Evolutionary conservation across 345 rosid genomes (phyloP).

Genomic region (Hirschfeldia incana): DNA sequence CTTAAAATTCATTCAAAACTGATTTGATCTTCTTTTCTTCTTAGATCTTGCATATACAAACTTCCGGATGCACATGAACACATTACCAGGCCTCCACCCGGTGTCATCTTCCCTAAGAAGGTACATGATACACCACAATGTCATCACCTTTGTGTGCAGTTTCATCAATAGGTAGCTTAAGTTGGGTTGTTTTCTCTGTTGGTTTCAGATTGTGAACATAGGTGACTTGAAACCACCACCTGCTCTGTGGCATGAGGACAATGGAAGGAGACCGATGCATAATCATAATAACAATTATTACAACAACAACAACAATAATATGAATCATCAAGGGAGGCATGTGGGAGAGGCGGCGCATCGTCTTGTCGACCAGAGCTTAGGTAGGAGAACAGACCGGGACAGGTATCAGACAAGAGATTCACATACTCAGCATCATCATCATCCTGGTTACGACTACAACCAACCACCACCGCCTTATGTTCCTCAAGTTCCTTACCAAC

Average conservation of each 20-base stretch:
- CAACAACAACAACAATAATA: constrained; percentile 9
- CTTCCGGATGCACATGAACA: constrained; percentile 85
- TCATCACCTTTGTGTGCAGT: background rate
- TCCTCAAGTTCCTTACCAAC: constrained; percentile 38
- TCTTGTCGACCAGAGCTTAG: constrained; percentile 69
- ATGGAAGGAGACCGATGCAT: constrained; percentile 64
- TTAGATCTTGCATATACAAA: constrained; percentile 78
- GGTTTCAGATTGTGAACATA: constrained; percentile 54
- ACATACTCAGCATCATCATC: constrained; percentile 35
- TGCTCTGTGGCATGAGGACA: constrained; percentile 88
- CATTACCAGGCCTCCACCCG: constrained; percentile 68
- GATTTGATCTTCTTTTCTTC: constrained; percentile 4
- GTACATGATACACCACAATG: constrained; percentile 40
- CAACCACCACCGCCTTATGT: constrained; percentile 23
- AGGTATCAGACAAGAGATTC: constrained; percentile 34
- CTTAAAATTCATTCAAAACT: background rate
- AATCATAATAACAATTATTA: constrained; percentile 24
- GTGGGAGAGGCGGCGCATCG: constrained; percentile 84
- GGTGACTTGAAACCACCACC: constrained; percentile 77
- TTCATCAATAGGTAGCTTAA: background rate
- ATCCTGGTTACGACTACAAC: constrained; percentile 40
- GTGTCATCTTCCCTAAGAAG: constrained; percentile 84
- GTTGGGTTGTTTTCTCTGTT: background rate
- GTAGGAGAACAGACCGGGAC: constrained; percentile 45
- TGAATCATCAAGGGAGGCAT: constrained; percentile 44